Conservation (phyloP, 306 rosid species). For the Fragaria nilgerrensis region DNA sequence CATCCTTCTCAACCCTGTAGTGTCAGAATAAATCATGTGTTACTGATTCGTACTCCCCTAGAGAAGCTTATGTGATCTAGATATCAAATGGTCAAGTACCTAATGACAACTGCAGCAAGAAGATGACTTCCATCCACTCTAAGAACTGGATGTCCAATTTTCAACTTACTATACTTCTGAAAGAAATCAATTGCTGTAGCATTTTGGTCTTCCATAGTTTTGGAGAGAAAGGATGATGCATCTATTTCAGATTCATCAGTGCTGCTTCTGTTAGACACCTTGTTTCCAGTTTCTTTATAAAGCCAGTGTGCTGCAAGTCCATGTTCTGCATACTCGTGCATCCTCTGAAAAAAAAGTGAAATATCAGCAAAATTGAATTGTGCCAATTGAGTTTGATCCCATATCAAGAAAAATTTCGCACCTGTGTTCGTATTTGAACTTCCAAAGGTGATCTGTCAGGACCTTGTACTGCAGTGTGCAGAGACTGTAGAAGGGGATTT, state of each 20-base stretch:
- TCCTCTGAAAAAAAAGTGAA: conserved; percentile 53
- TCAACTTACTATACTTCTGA: conserved; percentile 59
- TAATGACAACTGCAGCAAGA: conserved; percentile 81
- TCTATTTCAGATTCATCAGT: conserved; percentile 62
- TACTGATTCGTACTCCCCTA: conserved; percentile 15
- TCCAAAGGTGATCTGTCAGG: conserved; percentile 89
- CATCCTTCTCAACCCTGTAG: conserved; percentile 76
- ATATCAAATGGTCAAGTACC: conserved; percentile 37
- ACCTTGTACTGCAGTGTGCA: conserved; percentile 96
- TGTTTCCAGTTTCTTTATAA: conserved; percentile 81
- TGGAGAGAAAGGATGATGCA: conserved; percentile 49
- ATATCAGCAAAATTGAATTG: conserved; percentile 19
- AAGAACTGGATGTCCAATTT: conserved; percentile 92
- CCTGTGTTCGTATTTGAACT: conserved; percentile 99
- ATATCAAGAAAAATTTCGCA: conserved; percentile 20
- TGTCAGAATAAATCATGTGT: conserved; percentile 24
- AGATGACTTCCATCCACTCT: conserved; percentile 96
- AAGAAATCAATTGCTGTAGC: conserved; percentile 42
- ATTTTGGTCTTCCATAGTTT: conserved; percentile 54
- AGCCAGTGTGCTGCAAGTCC: conserved; percentile 99
- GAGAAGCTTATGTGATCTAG: neutral
- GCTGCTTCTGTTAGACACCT: conserved; percentile 41
- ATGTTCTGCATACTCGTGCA: conserved; percentile 96
- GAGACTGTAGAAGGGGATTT: conserved; percentile 59
- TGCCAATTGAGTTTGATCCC: conserved; percentile 18